Base-by-base conservation (phyloP, 2,329 filamentous ascomycete species). In the Periconia sp. region DNA sequence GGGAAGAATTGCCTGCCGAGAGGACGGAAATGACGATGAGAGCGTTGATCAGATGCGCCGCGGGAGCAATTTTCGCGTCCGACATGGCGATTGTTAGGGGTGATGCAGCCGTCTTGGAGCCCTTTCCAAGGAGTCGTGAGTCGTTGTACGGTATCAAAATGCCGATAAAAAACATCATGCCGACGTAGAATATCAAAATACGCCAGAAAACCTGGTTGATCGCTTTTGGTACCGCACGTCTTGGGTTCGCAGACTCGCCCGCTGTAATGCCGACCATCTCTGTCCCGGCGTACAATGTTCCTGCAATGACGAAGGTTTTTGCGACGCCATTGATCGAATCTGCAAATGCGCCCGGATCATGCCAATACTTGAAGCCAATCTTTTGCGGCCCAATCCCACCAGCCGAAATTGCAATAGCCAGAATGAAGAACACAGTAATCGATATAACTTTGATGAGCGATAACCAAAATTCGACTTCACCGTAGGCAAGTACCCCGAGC, bases 21-120 rank as follows among this genome's bases (percentile, higher is more conserved):
- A 90, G 72, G 40, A 86, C 88, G 4, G 87, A 89, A 13, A 89
- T 73, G 31, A 91, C 57, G 31, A 66, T 66, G 44, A 65, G 63
- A 3, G 84, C 86, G 53, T 92, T 92, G 72, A 92, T 87, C 1
- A 92, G 78, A 61, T 92, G 83, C 1, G 87, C 85, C 40, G 86
- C 88, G 18, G 81, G 82, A 40, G 86, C 69, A 81, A 86, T 91
- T 1, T 87, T 87, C 1, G 87, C 88, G 46, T 82, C 88, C 49
- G 86, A 81, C 32, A 92, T 81, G 4, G 62, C 62, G 13, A 66
- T 65, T 1, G 63, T 65, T 57, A 65, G 60, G 2, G 62, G 63
- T 75, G 0, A 86, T 85, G 43, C 84, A 81, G 41, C 80, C 83
- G 3, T 66, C 68, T 4, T 32, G 11, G 31, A 36, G 23, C 34